Conservation (phyloP, 2,329 filamentous ascomycete genomes). For the Cryphonectria radicalis region DNA sequence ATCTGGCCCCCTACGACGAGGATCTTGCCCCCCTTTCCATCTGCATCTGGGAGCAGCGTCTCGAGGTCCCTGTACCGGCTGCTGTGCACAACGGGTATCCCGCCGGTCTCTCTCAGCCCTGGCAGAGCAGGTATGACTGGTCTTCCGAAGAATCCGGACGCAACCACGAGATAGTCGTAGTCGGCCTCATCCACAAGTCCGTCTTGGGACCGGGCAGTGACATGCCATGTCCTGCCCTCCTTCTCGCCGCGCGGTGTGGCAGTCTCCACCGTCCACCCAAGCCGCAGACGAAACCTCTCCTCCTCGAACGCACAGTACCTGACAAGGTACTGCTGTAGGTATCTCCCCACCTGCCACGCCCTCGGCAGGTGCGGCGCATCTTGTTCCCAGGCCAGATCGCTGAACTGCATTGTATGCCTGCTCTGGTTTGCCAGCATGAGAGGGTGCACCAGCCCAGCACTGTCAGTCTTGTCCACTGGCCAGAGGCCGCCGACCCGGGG, state of each 20-base stretch:
- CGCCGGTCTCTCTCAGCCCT: conserved; percentile 40
- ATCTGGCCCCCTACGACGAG: conserved; percentile 80
- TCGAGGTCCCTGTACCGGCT: conserved; percentile 64
- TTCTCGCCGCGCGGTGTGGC: conserved; percentile 39
- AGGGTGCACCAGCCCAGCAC: conserved; percentile 61
- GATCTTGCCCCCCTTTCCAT: conserved; percentile 59
- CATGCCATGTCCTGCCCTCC: conserved; percentile 45
- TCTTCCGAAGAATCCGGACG: conserved; percentile 76
- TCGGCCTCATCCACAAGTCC: conserved; percentile 47
- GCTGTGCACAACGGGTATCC: conserved; percentile 67
- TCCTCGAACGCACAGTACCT: conserved; percentile 55
- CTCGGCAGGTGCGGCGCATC: conserved; percentile 68
- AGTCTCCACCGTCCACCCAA: conserved; percentile 52
- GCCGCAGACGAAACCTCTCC: conserved; percentile 47
- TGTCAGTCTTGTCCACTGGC: conserved; percentile 59
- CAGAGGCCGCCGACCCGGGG: conserved; percentile 76
- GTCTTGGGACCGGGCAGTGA: conserved; percentile 43
- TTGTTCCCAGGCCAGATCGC: conserved; percentile 72
- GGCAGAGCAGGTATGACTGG: conserved; percentile 53
- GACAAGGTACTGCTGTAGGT: conserved; percentile 67
- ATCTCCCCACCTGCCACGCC: conserved; percentile 77
- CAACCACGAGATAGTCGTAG: conserved; percentile 75
- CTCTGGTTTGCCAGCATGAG: conserved; percentile 77
- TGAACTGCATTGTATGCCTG: conserved; percentile 73
- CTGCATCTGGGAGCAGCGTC: conserved; percentile 47